Evolutionary conservation across 108 stramenopile species (phyloP), one percentile per base, ranked within the genome.

Genomic region (Pseudonitzschia delicatissima): DNA sequence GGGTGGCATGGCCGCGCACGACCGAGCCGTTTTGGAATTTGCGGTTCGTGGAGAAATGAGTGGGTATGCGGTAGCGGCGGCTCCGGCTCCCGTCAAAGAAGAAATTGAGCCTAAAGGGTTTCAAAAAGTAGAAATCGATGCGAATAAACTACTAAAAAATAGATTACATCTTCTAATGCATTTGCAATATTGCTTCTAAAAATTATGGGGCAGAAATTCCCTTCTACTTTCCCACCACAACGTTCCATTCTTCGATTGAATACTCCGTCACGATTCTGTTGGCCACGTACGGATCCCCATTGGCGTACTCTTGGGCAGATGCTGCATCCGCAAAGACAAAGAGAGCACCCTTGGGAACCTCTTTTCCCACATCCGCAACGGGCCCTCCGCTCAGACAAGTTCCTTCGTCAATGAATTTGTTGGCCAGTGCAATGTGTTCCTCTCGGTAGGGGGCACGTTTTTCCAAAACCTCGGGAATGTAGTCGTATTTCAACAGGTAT

Each of bases 31-130:
- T 25, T 74, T 94, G 50, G 90, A 94, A 62, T 73, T 77, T 65
- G 83, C 93, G 31, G 87, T 94, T 4, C 84, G 93, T 32, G 90
- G 83, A 15, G 93, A 94, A 59, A 89, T 94, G 90, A 88, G 73
- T 61, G 93, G 90, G 3, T 94, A 94, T 67, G 84, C 68, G 4
- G 63, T 64, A 17, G 65, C 59, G 5, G 29, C 48, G 4, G 63
- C 68, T 25, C 37, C 50, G 4, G 82, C 82, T 8, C 72, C 81
- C n/a, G 45, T 69, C 37, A 92, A 89, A 50, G 88, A 88, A 74
- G 88, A 88, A 68, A 63, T 92, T 39, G 88, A 72, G 77, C 73
- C 90, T 26, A 82, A 90, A 60, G 74, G 82, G 13, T 90, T 91
- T 66, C 75, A 73, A 55, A 81, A 76, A 49, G 72, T 76, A 77